phyloP scores from a whole-genome alignment of 2,329 filamentous ascomycete genomes.

The Magnaporthiopsis poae region DNA sequence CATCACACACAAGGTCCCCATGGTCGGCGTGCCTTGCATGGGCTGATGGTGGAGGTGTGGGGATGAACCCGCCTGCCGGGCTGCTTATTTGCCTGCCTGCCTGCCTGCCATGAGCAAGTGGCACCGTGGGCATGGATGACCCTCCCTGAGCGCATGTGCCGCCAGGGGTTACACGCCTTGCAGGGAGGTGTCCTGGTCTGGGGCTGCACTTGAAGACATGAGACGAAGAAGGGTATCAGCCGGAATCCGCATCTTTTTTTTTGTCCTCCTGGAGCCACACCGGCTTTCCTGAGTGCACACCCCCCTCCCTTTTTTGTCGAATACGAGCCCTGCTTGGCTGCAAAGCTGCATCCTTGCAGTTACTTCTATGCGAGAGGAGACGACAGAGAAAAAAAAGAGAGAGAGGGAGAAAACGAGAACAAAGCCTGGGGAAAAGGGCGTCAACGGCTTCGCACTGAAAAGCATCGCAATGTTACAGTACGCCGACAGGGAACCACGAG shows the following conservation, averaged over 20 bases:
- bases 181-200: background rate
- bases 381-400: too few species aligned
- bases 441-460: background rate
- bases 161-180: background rate
- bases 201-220: slow-evolving; percentile 8
- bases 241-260: slow-evolving; percentile 3
- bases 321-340: background rate
- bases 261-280: background rate
- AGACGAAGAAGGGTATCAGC: slow-evolving; percentile 10
- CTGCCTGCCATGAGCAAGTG: background rate
- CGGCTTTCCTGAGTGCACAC: background rate
- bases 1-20: background rate
- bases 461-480: background rate
- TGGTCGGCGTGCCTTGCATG: background rate
- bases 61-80: background rate
- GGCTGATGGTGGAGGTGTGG: background rate
- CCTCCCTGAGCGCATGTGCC: background rate
- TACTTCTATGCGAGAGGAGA: too few species aligned
- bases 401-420: too few species aligned
- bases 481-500: background rate
- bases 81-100: too few species aligned
- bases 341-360: background rate
- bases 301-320: background rate
- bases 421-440: too few species aligned
- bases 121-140: background rate